Evolutionary conservation across 129 eudicot species (phyloP), one percentile per base, ranked within the genome.

Genomic region (Ambrosia trifida): DNA sequence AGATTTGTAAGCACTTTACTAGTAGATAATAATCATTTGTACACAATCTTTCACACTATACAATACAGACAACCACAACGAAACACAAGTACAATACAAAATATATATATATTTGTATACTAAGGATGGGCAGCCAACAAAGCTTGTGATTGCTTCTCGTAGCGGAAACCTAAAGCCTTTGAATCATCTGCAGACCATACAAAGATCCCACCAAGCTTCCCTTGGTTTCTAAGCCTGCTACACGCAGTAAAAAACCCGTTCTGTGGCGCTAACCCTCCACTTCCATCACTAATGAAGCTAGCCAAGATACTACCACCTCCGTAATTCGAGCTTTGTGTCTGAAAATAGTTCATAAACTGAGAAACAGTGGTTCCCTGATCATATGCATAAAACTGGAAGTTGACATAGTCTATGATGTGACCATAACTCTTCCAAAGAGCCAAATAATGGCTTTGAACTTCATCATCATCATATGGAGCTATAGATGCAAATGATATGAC

Each of bases 301-400:
- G 83, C 86, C 75, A 85, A 64, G 8, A 85, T 69, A 40, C 78
- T 64, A 2, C 89, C 86, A 43, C 89, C 89, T 62, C 54, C 74
- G 52, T 82, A 85, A 7, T 85, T 82, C 7, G 76, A 67, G 5
- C 69, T 75, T 46, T 85, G 86, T 4, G 81, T 70, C 68, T 83
- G 28, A 53, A 83, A 78, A 24, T 78, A 70, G 2, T 43, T 50
- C 36, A 90, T 76, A 66, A 90, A 90, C 57, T 83, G 79, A 2
- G 79, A 50, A 14, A 84, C 88, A 1, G 64, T 86, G 0, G 94
- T 89, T 63, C 83, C 86, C 13, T 66, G 14, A 57, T 83, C 94
- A 36, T 90, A 90, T 3, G 96, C 96, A 19, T 89, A 89, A 58
- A 89, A 86, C 69, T 89, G 96, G 53, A 86, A 89, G 70, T 89